Evolutionary conservation across 1,284 basidiomycete genomes (phyloP).

Genomic region (Chiua sp.): DNA sequence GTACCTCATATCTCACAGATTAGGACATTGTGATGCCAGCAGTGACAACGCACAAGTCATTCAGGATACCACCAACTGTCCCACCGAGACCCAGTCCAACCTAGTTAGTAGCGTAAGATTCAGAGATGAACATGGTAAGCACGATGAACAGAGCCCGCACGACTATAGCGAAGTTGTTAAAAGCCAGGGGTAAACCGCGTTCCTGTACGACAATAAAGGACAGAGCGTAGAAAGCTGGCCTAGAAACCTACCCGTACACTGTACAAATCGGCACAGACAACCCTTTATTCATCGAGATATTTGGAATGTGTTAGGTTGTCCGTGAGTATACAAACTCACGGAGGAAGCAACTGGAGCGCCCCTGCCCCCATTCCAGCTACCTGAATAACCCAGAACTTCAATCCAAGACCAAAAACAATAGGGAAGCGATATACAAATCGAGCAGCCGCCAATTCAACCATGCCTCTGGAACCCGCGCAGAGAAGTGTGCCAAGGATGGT

Average conservation of each 20-base stretch:
- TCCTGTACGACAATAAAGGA: conserved; percentile 5
- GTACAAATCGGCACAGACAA: conserved; percentile 22
- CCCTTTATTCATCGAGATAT: conserved; percentile 1
- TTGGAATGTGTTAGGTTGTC: neutral
- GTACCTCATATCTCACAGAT: neutral
- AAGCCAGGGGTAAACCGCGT: conserved; percentile 16
- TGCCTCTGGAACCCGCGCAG: conserved; percentile 15
- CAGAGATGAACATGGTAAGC: neutral
- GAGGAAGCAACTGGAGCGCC: conserved; percentile 11
- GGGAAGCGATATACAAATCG: conserved; percentile 17
- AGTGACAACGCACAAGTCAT: conserved; percentile 11
- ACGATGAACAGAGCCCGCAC: neutral
- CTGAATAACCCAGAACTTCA: conserved; percentile 3
- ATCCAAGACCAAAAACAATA: neutral
- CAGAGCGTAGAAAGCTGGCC: neutral
- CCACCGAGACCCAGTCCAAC: conserved; percentile 22
- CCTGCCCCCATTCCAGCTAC: conserved; percentile 20
- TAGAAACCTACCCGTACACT: conserved; percentile 11
- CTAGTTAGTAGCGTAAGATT: neutral
- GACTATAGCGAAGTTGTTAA: conserved; percentile 12
- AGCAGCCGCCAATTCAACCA: conserved; percentile 13
- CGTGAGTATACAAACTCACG: conserved; percentile 7
- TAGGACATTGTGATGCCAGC: neutral
- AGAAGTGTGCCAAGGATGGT: conserved; percentile 18
- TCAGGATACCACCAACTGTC: conserved; percentile 17